These are phyloP conservation scores for Nitzschia inconspicua DNA, from an alignment of 108 stramenopile genomes.

Conservation along the genomic window DNA sequence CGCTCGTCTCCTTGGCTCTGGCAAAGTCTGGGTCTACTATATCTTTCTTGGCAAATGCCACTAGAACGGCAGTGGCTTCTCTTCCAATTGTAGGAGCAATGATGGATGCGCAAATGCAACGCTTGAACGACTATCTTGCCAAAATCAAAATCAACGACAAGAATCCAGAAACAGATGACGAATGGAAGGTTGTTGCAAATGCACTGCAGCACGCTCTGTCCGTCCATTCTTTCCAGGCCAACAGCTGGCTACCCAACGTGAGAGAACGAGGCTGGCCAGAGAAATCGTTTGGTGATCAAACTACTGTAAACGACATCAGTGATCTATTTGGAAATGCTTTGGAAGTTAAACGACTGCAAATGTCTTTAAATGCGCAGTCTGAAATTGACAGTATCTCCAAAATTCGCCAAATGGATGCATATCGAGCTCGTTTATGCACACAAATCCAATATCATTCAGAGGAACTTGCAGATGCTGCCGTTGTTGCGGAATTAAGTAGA, in stretches of 20 bases:
- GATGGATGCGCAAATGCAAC: conserved; percentile 5
- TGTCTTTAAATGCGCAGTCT: not conserved
- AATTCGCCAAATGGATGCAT: conserved; percentile 23
- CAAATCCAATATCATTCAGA: conserved; percentile 30
- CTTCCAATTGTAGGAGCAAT: conserved; percentile 33
- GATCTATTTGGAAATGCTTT: conserved; percentile 20
- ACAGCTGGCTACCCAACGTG: conserved; percentile 8
- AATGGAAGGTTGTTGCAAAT: conserved; percentile 32
- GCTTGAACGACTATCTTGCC: conserved; percentile 16
- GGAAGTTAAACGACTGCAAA: conserved; percentile 24
- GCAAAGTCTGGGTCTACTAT: conserved; percentile 36
- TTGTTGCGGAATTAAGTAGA: conserved; percentile 35
- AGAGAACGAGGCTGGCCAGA: conserved; percentile 22
- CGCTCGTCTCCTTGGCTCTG: conserved; percentile 32
- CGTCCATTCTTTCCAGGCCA: conserved; percentile 9
- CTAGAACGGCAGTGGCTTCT: conserved; percentile 28
- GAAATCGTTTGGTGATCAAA: conserved; percentile 10
- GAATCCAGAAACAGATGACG: conserved; percentile 15
- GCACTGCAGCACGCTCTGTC: conserved; percentile 18
- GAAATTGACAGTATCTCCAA: conserved; percentile 15
- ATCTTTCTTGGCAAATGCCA: conserved; percentile 25
- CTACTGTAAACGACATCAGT: not conserved
- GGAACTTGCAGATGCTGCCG: conserved; percentile 44
- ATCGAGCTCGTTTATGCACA: conserved; percentile 12
- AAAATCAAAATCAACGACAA: conserved; percentile 21